Evolutionary conservation across 2,329 filamentous ascomycete genomes (phyloP).

Genomic region (Furcasterigmium sp.): DNA sequence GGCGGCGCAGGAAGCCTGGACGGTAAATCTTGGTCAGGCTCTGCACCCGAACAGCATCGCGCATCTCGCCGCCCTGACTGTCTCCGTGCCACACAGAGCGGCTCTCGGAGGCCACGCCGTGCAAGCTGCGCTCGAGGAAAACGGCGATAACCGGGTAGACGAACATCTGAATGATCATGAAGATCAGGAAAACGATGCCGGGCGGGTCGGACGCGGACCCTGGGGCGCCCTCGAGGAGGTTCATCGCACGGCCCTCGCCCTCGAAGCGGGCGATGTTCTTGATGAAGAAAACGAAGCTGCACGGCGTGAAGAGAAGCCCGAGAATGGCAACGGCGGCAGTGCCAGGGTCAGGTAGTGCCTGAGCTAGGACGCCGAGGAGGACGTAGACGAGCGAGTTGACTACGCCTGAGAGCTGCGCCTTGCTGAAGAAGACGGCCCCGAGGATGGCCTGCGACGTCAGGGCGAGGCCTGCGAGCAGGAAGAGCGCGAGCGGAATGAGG

Average conservation of each 20-base stretch:
- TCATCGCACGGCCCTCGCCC: conserved; percentile 49
- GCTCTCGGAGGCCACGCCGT: conserved; percentile 53
- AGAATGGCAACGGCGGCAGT: conserved; percentile 64
- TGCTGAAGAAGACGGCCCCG: conserved; percentile 78
- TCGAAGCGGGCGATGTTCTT: conserved; percentile 76
- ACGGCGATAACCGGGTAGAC: conserved; percentile 72
- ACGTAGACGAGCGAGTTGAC: conserved; percentile 67
- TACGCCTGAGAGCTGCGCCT: conserved; percentile 83
- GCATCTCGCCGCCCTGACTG: conserved; percentile 21
- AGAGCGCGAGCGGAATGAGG: conserved; percentile 66
- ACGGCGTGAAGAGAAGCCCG: conserved; percentile 75
- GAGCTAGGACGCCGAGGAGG: conserved; percentile 75
- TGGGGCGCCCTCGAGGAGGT: conserved; percentile 59
- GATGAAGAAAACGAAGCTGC: conserved; percentile 80
- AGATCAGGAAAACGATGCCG: conserved; percentile 72
- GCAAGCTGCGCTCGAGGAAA: conserved; percentile 51
- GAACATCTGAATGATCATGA: conserved; percentile 72
- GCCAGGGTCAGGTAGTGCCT: conserved; percentile 59
- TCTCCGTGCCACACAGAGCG: conserved; percentile 20
- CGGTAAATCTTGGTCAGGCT: conserved; percentile 74
- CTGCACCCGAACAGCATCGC: conserved; percentile 62
- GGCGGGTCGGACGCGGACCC: conserved; percentile 62
- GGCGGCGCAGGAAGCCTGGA: conserved; percentile 55
- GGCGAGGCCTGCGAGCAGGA: conserved; percentile 70
- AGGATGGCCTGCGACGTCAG: conserved; percentile 77